Percentiles rank a stretch among this genome's conserved stretches.
These are phyloP conservation scores for Nepenthes gracilis DNA, from an alignment of 148 eudicot species.

Conservation along the genomic window DNA sequence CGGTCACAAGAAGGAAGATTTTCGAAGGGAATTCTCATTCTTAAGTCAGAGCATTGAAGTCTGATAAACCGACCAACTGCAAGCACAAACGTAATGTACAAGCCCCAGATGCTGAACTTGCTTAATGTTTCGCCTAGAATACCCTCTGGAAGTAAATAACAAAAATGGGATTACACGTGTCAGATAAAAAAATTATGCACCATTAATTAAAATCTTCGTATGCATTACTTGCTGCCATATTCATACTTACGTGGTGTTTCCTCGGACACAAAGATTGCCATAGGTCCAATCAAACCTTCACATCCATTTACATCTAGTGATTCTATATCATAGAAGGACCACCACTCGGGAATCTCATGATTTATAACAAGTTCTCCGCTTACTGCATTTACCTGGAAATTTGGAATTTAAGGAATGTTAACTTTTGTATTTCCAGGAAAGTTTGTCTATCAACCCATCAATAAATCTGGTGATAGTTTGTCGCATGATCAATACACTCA, in stretches of 20 bases:
- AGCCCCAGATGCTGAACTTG: slow-evolving; percentile 99
- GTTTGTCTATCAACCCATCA: neutral
- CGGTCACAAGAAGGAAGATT: slow-evolving; percentile 97
- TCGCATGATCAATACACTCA: neutral
- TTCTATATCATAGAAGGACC: slow-evolving; percentile 76
- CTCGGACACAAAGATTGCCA: slow-evolving; percentile 84
- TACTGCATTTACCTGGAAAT: slow-evolving; percentile 41
- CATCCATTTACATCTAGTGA: slow-evolving; percentile 38
- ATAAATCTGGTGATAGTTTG: neutral
- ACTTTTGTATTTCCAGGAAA: neutral
- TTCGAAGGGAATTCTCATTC: slow-evolving; percentile 98
- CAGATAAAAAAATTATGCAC: neutral
- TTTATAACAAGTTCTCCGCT: slow-evolving; percentile 69
- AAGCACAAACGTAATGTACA: slow-evolving; percentile 92
- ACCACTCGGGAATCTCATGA: slow-evolving; percentile 55
- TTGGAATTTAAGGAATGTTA: neutral
- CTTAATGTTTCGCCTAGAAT: slow-evolving; percentile 92
- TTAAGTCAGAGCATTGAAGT: slow-evolving; percentile 90
- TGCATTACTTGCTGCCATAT: neutral
- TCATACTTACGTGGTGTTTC: slow-evolving; percentile 92
- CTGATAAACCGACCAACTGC: slow-evolving; percentile 98
- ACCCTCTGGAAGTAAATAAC: slow-evolving; percentile 49
- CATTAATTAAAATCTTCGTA: neutral
- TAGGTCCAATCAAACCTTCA: slow-evolving; percentile 70
- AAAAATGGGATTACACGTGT: neutral